A percentile compares a stretch with the other conserved stretches of the same genome.
Evolutionary conservation across 2,329 filamentous ascomycete species (phyloP).

Genomic region (Pezicula rhizophila): DNA sequence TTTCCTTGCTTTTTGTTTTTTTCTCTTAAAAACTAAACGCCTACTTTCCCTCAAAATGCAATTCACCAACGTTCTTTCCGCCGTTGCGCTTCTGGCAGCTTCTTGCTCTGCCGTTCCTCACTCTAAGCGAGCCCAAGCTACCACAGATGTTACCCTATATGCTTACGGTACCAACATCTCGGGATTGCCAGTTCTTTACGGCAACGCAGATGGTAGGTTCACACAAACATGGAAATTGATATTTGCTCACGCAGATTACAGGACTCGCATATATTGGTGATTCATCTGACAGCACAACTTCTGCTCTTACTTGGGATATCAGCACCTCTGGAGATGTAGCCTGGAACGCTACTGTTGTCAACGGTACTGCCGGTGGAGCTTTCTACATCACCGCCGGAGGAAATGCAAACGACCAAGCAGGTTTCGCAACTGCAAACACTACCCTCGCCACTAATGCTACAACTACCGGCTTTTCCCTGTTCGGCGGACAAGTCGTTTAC

Average conservation of each 20-base stretch:
- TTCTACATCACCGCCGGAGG: slow-evolving; percentile 4
- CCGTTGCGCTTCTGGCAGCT: neutral
- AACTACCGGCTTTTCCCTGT: slow-evolving; percentile 23
- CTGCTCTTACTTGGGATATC: neutral
- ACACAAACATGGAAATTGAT: neutral
- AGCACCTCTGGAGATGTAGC: neutral
- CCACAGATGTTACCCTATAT: slow-evolving; percentile 14
- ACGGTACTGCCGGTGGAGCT: neutral
- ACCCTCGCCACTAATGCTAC: slow-evolving; percentile 5
- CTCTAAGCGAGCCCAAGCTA: neutral
- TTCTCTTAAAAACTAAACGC: too few species aligned
- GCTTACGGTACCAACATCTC: slow-evolving; percentile 24
- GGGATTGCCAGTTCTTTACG: slow-evolving; percentile 20
- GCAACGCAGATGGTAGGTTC: slow-evolving; percentile 22
- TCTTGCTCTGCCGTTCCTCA: neutral
- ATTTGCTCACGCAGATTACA: neutral
- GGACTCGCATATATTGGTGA: slow-evolving; percentile 4
- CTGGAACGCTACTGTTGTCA: neutral
- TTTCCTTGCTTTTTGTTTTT: too few species aligned
- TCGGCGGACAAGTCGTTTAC: slow-evolving; percentile 23
- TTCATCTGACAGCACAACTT: neutral
- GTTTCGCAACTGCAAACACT: slow-evolving; percentile 16
- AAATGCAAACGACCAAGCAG: slow-evolving; percentile 16
- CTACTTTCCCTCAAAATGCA: too few species aligned
- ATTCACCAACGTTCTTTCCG: neutral